Conservation (phyloP, 1,139 yeast genomes). For the Hemisphaericaspora xylanilytica region DNA sequence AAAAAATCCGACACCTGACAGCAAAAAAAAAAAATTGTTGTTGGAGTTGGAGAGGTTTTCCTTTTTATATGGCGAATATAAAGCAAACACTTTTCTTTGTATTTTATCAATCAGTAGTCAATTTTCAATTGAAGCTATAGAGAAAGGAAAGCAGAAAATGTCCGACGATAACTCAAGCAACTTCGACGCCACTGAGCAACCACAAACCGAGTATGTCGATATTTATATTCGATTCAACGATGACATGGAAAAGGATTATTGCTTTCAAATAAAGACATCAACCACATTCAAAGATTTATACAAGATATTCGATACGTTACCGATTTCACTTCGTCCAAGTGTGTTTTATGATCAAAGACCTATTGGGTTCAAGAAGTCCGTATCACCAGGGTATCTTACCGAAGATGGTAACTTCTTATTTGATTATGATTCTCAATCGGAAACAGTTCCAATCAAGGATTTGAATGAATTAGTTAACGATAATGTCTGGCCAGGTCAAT, state of each 20-base stretch:
- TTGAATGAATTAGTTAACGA: slow-evolving; percentile 51
- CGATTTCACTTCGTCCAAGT: slow-evolving; percentile 77
- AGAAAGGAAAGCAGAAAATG: background rate
- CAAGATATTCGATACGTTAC: slow-evolving; percentile 62
- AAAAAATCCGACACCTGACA: background rate
- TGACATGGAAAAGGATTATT: slow-evolving; percentile 84
- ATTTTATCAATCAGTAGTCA: background rate
- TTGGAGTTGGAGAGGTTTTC: background rate
- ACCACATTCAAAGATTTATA: slow-evolving; percentile 58
- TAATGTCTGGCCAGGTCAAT: slow-evolving; percentile 85
- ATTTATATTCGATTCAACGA: slow-evolving; percentile 81
- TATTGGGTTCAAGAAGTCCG: slow-evolving; percentile 62
- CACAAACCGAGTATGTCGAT: slow-evolving; percentile 44
- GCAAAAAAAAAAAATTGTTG: background rate
- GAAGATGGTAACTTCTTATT: slow-evolving; percentile 79
- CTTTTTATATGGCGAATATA: no score
- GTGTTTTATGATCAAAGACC: slow-evolving; percentile 69
- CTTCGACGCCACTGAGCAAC: slow-evolving; percentile 18
- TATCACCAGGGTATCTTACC: slow-evolving; percentile 80
- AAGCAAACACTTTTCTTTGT: background rate
- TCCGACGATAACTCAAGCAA: background rate
- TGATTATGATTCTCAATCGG: slow-evolving; percentile 52
- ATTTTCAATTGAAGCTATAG: background rate
- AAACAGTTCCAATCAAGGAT: slow-evolving; percentile 39
- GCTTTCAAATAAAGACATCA: slow-evolving; percentile 66